Conservation (phyloP, 805 yeast genomes). For the Saccharomycodes ludwigii region DNA sequence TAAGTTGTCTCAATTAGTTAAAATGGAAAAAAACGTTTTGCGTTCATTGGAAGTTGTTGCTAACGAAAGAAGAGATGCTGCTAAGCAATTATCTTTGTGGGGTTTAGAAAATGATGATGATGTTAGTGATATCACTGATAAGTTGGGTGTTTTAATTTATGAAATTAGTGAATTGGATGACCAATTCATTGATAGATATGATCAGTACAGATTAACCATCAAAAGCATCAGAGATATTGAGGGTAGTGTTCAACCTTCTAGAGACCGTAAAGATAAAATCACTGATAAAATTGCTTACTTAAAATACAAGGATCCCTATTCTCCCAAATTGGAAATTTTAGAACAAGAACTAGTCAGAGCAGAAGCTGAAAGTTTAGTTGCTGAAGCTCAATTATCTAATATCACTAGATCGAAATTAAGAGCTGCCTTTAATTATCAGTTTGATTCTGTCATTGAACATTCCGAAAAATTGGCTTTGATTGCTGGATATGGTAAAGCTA, state of each 20-base stretch:
- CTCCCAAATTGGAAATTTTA: constrained; percentile 87
- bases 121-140: constrained; percentile 92
- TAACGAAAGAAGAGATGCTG: constrained; percentile 89
- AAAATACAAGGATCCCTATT: constrained; percentile 96
- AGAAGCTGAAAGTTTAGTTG: constrained; percentile 97
- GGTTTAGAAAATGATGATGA: constrained; percentile 98
- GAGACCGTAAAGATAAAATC: constrained; percentile 95
- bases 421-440: constrained; percentile 94
- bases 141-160: constrained; percentile 87
- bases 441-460: constrained; percentile 88
- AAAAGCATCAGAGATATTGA: constrained; percentile 93
- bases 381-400: constrained; percentile 97
- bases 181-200: constrained; percentile 95
- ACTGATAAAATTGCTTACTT: constrained; percentile 96
- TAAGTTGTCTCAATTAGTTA: constrained; percentile 81
- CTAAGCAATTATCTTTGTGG: constrained; percentile 94
- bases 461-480: constrained; percentile 93
- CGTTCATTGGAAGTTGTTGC: constrained; percentile 88
- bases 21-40: constrained; percentile 93
- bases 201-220: constrained; percentile 91
- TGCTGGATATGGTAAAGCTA: constrained; percentile 98
- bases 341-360: constrained; percentile 99
- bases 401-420: constrained; percentile 96
- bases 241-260: constrained; percentile 94
- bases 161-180: constrained; percentile 98